phyloP scores from a whole-genome alignment of 1,284 basidiomycete genomes.

The Sanghuangporus baumii region DNA sequence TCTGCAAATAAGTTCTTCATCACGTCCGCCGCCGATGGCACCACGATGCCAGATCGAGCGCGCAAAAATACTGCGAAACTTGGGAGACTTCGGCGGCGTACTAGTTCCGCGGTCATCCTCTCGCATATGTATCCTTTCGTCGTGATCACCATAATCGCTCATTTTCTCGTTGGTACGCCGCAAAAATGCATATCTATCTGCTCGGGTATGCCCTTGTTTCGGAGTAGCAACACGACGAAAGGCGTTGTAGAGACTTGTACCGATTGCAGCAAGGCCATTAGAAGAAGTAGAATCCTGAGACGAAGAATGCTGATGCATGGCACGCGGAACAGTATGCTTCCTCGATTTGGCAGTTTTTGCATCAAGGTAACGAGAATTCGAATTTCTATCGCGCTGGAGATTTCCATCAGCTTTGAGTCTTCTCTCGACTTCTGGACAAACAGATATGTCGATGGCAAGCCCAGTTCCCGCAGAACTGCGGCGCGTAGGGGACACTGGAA shows the following conservation, averaged over 20 bases:
- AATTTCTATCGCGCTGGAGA: not conserved
- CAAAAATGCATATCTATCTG: slow-evolving; percentile 9
- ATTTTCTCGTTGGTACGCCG: not conserved
- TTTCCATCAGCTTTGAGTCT: not conserved
- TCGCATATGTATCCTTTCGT: not conserved
- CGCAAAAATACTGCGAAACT: slow-evolving; percentile 12
- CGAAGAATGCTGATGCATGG: not conserved
- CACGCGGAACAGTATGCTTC: not conserved
- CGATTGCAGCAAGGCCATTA: not conserved
- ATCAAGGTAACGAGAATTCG: not conserved
- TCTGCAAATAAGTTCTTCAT: not conserved
- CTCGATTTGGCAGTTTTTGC: not conserved
- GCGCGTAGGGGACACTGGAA: slow-evolving; percentile 4
- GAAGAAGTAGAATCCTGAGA: slow-evolving; percentile 5
- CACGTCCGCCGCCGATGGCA: not conserved
- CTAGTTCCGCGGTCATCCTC: not conserved
- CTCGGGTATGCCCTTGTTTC: slow-evolving; percentile 1
- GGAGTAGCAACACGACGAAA: slow-evolving; percentile 1
- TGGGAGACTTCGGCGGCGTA: not conserved
- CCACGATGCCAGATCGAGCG: slow-evolving; percentile 11
- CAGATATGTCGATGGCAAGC: slow-evolving; percentile 5
- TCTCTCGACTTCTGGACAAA: slow-evolving; percentile 2
- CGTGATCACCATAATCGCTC: not conserved
- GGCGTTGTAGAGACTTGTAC: not conserved
- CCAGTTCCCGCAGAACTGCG: slow-evolving; percentile 16